These are phyloP conservation scores for Candida sanyaensis DNA, from an alignment of 1,139 yeast species.

Conservation along the genomic window DNA sequence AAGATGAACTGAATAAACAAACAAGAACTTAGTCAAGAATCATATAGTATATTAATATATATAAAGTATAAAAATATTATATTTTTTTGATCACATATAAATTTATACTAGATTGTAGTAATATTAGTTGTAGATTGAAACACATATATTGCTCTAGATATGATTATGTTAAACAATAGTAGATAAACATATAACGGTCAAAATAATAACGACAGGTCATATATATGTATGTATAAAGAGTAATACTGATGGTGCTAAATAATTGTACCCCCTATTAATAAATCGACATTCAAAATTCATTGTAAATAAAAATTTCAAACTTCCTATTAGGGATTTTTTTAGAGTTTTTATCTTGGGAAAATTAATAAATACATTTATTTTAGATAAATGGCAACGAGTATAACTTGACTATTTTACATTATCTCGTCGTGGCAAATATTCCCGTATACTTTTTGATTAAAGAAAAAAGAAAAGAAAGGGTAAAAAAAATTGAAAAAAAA, in stretches of 20 bases:
- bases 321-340: constrained; percentile 57
- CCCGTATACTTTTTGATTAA: constrained; percentile 63
- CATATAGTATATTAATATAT: too few species aligned
- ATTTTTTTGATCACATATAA: too few species aligned
- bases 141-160: too few species aligned
- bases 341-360: constrained; percentile 49
- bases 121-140: too few species aligned
- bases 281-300: constrained; percentile 63
- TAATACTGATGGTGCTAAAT: neutral
- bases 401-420: constrained; percentile 61
- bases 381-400: constrained; percentile 60
- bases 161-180: too few species aligned
- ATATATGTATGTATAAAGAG: neutral
- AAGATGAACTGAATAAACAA: too few species aligned
- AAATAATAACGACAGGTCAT: too few species aligned
- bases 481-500: constrained; percentile 9
- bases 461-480: constrained; percentile 23
- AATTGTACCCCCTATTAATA: constrained; percentile 46
- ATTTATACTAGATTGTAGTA: too few species aligned
- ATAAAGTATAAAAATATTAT: too few species aligned
- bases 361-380: constrained; percentile 20
- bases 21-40: too few species aligned
- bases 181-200: too few species aligned
- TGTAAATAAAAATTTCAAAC: constrained; percentile 55
- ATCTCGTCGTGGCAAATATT: constrained; percentile 72